Evolutionary conservation across 2,329 filamentous ascomycete genomes (phyloP).

Genomic region (Rhynchosporium graminicola): DNA sequence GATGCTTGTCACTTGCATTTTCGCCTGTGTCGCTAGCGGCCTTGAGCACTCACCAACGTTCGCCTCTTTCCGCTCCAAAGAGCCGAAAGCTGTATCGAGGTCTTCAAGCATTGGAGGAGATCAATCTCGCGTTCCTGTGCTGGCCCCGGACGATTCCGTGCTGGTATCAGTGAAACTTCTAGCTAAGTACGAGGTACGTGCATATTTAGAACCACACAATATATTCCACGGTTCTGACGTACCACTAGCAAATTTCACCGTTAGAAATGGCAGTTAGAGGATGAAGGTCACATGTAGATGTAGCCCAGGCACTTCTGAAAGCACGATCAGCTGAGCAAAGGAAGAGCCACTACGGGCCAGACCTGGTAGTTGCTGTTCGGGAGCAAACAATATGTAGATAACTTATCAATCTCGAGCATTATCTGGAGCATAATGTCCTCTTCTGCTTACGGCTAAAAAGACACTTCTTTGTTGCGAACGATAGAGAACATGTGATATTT

Average conservation of each 20-base stretch:
- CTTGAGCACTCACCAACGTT: constrained; percentile 50
- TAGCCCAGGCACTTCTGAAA: constrained; percentile 59
- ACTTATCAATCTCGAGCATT: background rate
- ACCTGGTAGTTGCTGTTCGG: background rate
- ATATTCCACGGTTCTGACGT: constrained; percentile 20
- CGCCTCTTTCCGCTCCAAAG: constrained; percentile 38
- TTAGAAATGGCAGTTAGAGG: constrained; percentile 53
- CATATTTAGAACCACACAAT: background rate
- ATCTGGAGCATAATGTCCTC: background rate
- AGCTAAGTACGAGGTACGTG: constrained; percentile 55
- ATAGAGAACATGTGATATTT: no score
- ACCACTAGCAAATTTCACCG: constrained; percentile 49
- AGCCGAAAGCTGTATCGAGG: constrained; percentile 50
- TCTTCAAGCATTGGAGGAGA: constrained; percentile 52
- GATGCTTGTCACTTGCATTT: constrained; percentile 49
- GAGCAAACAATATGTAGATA: background rate
- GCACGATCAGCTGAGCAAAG: constrained; percentile 41
- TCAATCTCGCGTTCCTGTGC: constrained; percentile 51
- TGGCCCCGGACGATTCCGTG: constrained; percentile 52
- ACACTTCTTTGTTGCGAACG: no score
- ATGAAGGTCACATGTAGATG: constrained; percentile 61
- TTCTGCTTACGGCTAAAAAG: no score
- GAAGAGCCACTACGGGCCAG: background rate
- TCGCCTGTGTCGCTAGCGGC: constrained; percentile 59
- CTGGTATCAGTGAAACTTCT: constrained; percentile 58